Evolutionary conservation across 305 asterid species (phyloP).

Genomic region (Plantago coronopus): DNA sequence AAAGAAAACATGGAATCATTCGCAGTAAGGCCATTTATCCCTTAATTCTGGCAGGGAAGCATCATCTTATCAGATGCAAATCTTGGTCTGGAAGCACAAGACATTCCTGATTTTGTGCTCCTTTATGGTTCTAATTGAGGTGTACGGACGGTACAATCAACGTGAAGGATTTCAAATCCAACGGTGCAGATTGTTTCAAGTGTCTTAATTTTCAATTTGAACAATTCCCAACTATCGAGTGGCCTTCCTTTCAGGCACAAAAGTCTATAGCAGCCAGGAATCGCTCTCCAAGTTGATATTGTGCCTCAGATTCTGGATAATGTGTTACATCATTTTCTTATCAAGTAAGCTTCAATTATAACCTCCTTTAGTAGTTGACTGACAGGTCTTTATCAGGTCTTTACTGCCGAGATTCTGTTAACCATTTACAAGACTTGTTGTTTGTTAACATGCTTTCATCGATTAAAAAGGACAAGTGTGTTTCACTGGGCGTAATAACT

Average conservation of each 20-base stretch:
- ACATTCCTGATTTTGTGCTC: slow-evolving; percentile 4
- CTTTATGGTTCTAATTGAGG: not conserved
- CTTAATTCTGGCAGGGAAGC: no score
- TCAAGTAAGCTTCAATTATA: slow-evolving; percentile 20
- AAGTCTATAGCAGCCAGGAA: slow-evolving; percentile 22
- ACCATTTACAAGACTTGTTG: not conserved
- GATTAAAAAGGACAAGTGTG: no score
- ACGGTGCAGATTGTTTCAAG: slow-evolving; percentile 11
- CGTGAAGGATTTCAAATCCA: slow-evolving; percentile 17
- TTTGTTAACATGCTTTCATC: not conserved
- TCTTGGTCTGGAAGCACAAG: slow-evolving; percentile 1
- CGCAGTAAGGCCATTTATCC: no score
- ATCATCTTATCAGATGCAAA: not conserved
- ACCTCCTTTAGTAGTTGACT: slow-evolving; percentile 21
- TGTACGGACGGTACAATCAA: slow-evolving; percentile 20
- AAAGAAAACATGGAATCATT: no score
- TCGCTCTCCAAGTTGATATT: slow-evolving; percentile 21
- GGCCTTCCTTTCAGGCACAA: slow-evolving; percentile 20
- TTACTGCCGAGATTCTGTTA: slow-evolving; percentile 13
- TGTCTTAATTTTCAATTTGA: slow-evolving; percentile 13
- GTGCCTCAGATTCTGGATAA: slow-evolving; percentile 18
- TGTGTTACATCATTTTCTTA: slow-evolving; percentile 16
- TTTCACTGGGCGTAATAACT: not conserved
- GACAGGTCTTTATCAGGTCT: slow-evolving; percentile 8
- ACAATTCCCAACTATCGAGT: slow-evolving; percentile 15